phyloP scores from a whole-genome alignment of 2,329 filamentous ascomycete species.

The Fusarium haematococcum region DNA sequence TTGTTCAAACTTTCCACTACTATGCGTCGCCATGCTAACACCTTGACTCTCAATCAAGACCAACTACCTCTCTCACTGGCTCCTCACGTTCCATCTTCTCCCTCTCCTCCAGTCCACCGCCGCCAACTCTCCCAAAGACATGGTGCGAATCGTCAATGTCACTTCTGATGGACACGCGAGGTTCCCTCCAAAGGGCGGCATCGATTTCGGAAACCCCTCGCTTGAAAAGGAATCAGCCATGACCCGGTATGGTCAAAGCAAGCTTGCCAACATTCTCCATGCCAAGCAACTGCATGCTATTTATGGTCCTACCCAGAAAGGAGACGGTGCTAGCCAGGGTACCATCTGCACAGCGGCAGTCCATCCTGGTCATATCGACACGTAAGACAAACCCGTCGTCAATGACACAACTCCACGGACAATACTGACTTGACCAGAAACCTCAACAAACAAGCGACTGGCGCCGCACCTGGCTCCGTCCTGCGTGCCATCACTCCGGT shows the following conservation, averaged over 20 bases:
- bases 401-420: neutral
- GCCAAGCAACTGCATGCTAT: constrained; percentile 1
- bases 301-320: neutral
- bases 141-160: constrained; percentile 35
- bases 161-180: constrained; percentile 36
- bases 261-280: constrained; percentile 20
- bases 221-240: constrained; percentile 12
- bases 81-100: constrained; percentile 53
- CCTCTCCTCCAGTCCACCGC: constrained; percentile 51
- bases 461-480: neutral
- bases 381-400: neutral
- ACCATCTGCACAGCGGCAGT: neutral
- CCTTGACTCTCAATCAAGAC: constrained; percentile 41
- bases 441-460: neutral
- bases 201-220: constrained; percentile 31
- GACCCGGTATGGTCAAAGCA: constrained; percentile 14
- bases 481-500: neutral
- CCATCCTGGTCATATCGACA: neutral
- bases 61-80: constrained; percentile 58
- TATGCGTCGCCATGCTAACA: neutral
- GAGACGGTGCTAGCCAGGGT: neutral
- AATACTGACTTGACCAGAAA: neutral
- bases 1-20: neutral
- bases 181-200: constrained; percentile 29
- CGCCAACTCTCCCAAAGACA: constrained; percentile 11